These are phyloP conservation scores for Trifolium dubium DNA, from an alignment of 306 rosid genomes.

Conservation along the genomic window DNA sequence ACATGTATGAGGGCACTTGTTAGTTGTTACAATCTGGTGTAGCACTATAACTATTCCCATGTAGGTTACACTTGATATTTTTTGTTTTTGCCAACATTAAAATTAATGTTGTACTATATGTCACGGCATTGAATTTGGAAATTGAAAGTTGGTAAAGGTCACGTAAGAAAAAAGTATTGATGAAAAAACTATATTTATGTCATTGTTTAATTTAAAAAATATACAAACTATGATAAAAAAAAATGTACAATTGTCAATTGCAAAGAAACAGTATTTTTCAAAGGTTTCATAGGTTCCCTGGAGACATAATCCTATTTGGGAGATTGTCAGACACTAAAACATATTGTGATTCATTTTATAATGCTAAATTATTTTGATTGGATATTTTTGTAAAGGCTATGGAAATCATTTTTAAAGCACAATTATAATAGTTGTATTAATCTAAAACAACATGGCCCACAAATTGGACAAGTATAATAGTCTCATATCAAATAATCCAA, in stretches of 20 bases:
- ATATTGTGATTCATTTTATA: too few relatives aligned
- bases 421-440: background rate
- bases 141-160: background rate
- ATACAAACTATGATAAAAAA: too few relatives aligned
- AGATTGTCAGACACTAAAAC: too few relatives aligned
- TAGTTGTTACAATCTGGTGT: background rate
- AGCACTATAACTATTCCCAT: background rate
- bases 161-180: background rate
- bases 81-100: background rate
- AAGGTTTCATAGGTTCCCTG: too few relatives aligned
- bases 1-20: background rate
- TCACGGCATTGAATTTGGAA: background rate
- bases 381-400: too few relatives aligned
- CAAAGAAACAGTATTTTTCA: background rate
- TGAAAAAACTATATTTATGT: background rate
- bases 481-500: slow-evolving; percentile 32
- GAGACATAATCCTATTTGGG: too few relatives aligned
- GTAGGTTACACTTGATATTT: background rate
- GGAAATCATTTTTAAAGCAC: too few relatives aligned
- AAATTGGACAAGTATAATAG: slow-evolving; percentile 3
- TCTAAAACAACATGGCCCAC: slow-evolving; percentile 4
- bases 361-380: too few relatives aligned
- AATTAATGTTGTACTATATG: background rate
- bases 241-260: too few relatives aligned
- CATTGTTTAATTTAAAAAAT: background rate